These are phyloP conservation scores for Pythium myriotylum DNA, from an alignment of 352 stramenopile species.

Conservation along the genomic window DNA sequence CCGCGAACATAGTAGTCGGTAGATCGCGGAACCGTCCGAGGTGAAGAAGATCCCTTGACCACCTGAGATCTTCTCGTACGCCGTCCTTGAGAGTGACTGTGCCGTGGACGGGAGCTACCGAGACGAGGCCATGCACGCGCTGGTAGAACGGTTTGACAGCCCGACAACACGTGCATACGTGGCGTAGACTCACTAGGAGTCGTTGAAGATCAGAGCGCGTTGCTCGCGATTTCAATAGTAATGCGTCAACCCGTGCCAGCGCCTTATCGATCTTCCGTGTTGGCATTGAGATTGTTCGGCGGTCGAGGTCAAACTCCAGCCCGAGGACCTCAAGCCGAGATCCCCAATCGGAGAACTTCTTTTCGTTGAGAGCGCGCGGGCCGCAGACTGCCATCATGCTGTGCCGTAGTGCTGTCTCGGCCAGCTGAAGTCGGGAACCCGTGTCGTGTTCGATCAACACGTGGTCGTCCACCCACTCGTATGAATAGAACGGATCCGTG, in stretches of 20 bases:
- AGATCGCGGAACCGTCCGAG: neutral
- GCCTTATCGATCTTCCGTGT: no score
- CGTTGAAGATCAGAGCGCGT: no score
- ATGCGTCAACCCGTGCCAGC: no score
- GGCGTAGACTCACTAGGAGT: constrained; percentile 6
- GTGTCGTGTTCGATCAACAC: constrained; percentile 24
- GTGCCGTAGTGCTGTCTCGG: neutral
- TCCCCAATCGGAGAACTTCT: constrained; percentile 25
- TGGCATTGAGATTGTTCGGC: no score
- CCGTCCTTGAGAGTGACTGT: neutral
- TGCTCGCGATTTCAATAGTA: no score
- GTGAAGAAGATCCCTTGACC: neutral
- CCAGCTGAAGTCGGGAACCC: neutral
- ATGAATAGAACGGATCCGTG: constrained; percentile 20
- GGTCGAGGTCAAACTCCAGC: constrained; percentile 22
- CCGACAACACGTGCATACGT: constrained; percentile 17
- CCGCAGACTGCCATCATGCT: constrained; percentile 24
- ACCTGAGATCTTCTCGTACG: no score
- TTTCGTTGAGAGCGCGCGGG: constrained; percentile 27
- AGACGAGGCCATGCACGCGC: neutral
- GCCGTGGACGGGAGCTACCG: neutral
- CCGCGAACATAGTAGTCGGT: constrained; percentile 1
- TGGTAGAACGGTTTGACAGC: constrained; percentile 9
- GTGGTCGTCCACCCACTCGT: constrained; percentile 32
- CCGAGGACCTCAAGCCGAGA: constrained; percentile 20